Conservation (phyloP, 1,139 yeast genomes). For the Arxiozyma bovina region DNA sequence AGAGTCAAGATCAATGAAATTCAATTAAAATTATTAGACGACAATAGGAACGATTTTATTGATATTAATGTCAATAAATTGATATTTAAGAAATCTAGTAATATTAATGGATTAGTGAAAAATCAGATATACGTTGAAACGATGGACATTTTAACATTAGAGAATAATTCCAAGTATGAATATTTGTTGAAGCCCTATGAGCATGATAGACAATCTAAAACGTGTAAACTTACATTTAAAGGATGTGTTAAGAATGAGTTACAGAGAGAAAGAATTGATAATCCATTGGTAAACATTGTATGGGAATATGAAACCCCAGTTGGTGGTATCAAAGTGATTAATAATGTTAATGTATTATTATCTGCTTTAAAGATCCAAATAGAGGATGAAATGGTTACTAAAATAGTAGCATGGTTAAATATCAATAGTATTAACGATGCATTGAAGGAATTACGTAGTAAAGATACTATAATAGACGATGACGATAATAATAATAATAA, state of each 20-base stretch:
- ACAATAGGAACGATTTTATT: conserved; percentile 42
- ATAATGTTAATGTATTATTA: conserved; percentile 43
- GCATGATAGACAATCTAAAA: neutral
- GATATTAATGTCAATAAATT: conserved; percentile 64
- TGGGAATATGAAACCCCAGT: conserved; percentile 63
- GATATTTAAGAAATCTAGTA: conserved; percentile 49
- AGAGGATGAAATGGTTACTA: conserved; percentile 51
- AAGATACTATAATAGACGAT: neutral
- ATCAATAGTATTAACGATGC: neutral
- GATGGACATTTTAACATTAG: conserved; percentile 65
- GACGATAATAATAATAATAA: too few relatives aligned
- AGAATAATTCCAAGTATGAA: conserved; percentile 54
- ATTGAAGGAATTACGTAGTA: conserved; percentile 1
- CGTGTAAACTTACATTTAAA: neutral
- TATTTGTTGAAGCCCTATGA: conserved; percentile 54
- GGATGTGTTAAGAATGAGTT: neutral
- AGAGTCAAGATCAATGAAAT: conserved; percentile 62
- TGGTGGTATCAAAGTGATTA: conserved; percentile 60
- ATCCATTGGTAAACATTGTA: conserved; percentile 37
- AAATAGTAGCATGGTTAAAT: conserved; percentile 8
- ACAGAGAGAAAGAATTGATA: neutral
- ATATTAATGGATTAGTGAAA: conserved; percentile 55
- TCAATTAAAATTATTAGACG: conserved; percentile 61
- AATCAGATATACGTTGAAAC: conserved; percentile 52
- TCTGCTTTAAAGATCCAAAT: conserved; percentile 49